Conservation (phyloP, 352 stramenopile species). For the Thraustochytrium sp. region DNA sequence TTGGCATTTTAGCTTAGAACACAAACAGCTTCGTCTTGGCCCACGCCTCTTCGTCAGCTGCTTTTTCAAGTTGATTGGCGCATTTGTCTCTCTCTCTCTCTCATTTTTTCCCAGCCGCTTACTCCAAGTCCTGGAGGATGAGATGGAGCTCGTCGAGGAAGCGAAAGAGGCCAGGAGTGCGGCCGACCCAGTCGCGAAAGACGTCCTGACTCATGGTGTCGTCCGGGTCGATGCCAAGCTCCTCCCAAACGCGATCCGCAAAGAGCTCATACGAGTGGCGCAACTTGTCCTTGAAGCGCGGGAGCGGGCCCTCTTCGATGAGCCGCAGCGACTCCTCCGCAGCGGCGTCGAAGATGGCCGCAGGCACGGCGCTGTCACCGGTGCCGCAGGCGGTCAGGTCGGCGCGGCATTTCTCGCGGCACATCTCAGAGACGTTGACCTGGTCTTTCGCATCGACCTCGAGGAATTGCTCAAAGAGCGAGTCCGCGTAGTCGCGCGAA, state of each 20-base stretch:
- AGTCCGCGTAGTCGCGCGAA: neutral
- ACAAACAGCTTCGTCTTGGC: no score
- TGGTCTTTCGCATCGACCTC: neutral
- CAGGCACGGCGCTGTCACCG: neutral
- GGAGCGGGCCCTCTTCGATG: conserved; percentile 7
- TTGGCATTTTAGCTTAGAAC: no score
- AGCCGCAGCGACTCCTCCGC: neutral
- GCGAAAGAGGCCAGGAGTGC: neutral
- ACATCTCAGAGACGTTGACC: neutral
- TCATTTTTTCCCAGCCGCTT: no score
- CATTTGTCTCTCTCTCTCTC: no score
- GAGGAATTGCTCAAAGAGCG: neutral
- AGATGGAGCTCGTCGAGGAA: conserved; percentile 17
- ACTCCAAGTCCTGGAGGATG: neutral
- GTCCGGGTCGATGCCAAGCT: neutral
- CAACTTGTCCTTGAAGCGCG: conserved; percentile 11
- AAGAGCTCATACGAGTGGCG: neutral
- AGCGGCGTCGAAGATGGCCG: conserved; percentile 23
- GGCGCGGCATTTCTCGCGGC: neutral
- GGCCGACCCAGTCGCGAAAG: conserved; percentile 15
- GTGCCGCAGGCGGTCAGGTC: neutral
- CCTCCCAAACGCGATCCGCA: neutral
- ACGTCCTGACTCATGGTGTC: neutral
- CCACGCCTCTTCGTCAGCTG: no score
- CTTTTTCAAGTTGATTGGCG: neutral